Percentiles rank a stretch among this genome's conserved stretches.
Conservation (phyloP, 1,284 basidiomycete genomes). For the Abortiporus biennis region DNA sequence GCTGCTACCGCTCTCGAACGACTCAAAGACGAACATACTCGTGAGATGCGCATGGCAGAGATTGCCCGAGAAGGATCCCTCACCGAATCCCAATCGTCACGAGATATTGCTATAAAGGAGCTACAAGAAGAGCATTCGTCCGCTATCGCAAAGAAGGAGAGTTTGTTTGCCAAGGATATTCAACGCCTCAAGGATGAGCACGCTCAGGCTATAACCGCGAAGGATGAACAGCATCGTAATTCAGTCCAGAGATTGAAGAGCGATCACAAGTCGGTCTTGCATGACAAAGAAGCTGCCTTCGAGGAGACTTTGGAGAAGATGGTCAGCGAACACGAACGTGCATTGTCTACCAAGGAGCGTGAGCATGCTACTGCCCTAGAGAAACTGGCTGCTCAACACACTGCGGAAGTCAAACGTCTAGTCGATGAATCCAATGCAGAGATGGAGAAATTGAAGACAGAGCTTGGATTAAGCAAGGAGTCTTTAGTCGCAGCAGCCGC, state of each 20-base stretch:
- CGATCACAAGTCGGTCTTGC: conserved; percentile 33
- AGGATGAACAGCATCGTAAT: conserved; percentile 51
- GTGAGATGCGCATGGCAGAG: conserved; percentile 61
- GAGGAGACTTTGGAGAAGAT: conserved; percentile 54
- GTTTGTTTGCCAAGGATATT: conserved; percentile 53
- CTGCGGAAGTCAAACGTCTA: conserved; percentile 39
- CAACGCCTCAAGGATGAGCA: conserved; percentile 62
- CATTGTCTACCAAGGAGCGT: conserved; percentile 53
- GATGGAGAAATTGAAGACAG: conserved; percentile 46
- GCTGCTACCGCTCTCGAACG: conserved; percentile 55
- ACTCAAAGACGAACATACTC: conserved; percentile 65
- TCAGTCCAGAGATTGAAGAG: conserved; percentile 35
- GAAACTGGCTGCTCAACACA: conserved; percentile 51
- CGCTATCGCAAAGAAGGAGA: conserved; percentile 60
- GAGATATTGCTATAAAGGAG: conserved; percentile 48
- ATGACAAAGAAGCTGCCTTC: conserved; percentile 52
- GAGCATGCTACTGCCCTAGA: conserved; percentile 56
- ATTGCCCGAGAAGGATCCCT: conserved; percentile 69
- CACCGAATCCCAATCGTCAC: conserved; percentile 66
- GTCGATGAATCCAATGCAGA: conserved; percentile 48
- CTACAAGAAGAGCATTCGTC: conserved; percentile 65
- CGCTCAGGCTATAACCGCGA: conserved; percentile 39
- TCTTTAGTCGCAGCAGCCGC: conserved; percentile 33
- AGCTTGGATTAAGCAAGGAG: conserved; percentile 29
- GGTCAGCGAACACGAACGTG: conserved; percentile 56